Percentiles rank a stretch among this genome's conserved stretches.
Evolutionary conservation across 208 protist genomes (phyloP).

Genomic region (Leishmania mexicana): DNA sequence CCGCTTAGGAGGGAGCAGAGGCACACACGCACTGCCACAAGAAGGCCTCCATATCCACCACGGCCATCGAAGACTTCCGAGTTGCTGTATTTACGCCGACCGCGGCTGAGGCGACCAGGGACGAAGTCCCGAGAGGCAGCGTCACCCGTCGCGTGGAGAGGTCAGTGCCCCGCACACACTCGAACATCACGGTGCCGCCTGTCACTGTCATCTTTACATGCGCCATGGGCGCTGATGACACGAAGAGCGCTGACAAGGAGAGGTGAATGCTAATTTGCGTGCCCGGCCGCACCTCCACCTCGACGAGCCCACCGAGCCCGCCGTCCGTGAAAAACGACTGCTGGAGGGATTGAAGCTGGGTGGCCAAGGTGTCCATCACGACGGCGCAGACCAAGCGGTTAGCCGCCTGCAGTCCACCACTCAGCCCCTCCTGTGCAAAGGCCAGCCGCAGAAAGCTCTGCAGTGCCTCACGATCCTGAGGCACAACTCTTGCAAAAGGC

Average conservation of each 20-base stretch:
- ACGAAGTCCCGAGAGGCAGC: constrained; percentile 18
- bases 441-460: constrained; percentile 43
- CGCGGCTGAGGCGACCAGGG: neutral
- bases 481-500: constrained; percentile 21
- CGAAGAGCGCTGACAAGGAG: constrained; percentile 19
- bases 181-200: constrained; percentile 54
- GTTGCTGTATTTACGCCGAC: neutral
- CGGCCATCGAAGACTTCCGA: neutral
- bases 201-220: constrained; percentile 38
- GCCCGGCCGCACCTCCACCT: constrained; percentile 63
- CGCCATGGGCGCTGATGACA: constrained; percentile 4
- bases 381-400: constrained; percentile 64
- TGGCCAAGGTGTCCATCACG: constrained; percentile 63
- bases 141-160: constrained; percentile 14
- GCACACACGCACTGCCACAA: constrained; percentile 35
- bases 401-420: constrained; percentile 52
- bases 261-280: constrained; percentile 58
- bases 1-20: neutral
- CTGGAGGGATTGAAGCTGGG: constrained; percentile 42
- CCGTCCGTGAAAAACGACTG: constrained; percentile 52
- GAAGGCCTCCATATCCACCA: constrained; percentile 55
- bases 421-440: constrained; percentile 55
- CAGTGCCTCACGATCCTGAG: constrained; percentile 48
- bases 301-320: constrained; percentile 33
- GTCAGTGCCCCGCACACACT: constrained; percentile 43